A percentile compares a stretch with the other conserved stretches of the same genome.
Evolutionary conservation across 2,329 filamentous ascomycete species (phyloP).

Genomic region (Pyricularia sp.): DNA sequence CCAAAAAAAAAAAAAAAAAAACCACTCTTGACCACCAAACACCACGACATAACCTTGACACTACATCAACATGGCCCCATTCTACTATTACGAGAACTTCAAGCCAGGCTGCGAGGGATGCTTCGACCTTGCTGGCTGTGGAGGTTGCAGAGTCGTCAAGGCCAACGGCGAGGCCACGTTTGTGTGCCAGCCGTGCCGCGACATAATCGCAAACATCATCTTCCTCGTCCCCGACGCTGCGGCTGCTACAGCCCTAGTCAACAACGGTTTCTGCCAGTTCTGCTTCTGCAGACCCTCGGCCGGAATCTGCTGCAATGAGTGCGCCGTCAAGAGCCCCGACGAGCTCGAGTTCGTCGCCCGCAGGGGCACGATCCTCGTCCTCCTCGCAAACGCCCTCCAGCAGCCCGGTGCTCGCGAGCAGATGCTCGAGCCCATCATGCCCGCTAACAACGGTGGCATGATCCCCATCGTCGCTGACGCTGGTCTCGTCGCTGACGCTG

Average conservation of each 20-base stretch:
- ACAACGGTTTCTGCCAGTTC: background rate
- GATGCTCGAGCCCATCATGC: background rate
- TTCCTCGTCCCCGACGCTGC: background rate
- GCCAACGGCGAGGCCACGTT: background rate
- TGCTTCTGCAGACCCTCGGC: background rate
- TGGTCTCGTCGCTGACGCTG: too few species aligned
- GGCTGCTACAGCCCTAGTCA: background rate
- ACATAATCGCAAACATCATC: background rate
- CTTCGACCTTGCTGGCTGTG: background rate
- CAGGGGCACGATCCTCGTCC: background rate
- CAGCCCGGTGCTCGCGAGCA: background rate
- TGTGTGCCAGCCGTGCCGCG: background rate
- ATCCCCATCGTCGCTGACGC: too few species aligned
- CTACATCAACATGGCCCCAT: background rate
- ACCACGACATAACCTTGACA: too few species aligned
- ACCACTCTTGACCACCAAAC: too few species aligned
- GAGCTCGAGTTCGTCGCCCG: background rate
- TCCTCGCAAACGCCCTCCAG: background rate
- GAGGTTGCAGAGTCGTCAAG: background rate
- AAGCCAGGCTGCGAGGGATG: background rate
- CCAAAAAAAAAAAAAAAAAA: too few species aligned
- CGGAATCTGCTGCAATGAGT: background rate
- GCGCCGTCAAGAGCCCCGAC: background rate
- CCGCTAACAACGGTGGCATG: background rate
- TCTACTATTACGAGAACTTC: background rate